A percentile compares a stretch with the other conserved stretches of the same genome.
Evolutionary conservation across 2,329 filamentous ascomycete species (phyloP).

Genomic region (Plectosphaerella sp.): DNA sequence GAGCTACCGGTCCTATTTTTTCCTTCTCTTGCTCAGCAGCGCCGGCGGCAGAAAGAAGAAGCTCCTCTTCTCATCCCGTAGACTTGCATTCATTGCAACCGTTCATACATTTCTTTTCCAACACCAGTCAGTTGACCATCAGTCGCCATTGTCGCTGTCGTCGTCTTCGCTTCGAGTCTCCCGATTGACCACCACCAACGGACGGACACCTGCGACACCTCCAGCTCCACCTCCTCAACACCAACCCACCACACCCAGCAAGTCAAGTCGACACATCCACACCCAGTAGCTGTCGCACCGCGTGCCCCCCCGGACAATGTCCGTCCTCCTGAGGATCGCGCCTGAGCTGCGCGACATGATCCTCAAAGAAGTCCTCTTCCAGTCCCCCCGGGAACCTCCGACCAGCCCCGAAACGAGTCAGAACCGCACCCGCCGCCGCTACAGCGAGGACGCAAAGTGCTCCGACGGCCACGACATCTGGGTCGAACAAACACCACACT

Average conservation of each 20-base stretch:
- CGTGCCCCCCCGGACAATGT: slow-evolving; percentile 3
- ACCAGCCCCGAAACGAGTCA: slow-evolving; percentile 7
- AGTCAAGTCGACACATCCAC: background rate
- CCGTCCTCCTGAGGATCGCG: slow-evolving; percentile 9
- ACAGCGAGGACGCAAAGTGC: slow-evolving; percentile 9
- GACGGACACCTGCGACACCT: background rate
- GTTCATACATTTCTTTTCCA: too few relatives aligned
- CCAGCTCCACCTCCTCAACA: background rate
- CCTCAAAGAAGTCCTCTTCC: slow-evolving; percentile 9
- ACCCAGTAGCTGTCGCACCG: background rate
- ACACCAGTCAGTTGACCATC: background rate
- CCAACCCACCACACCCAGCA: background rate
- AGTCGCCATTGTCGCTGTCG: background rate
- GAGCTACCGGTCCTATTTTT: background rate
- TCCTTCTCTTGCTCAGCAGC: too few relatives aligned
- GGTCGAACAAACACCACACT: slow-evolving; percentile 5
- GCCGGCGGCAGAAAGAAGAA: too few relatives aligned
- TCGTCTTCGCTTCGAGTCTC: too few relatives aligned
- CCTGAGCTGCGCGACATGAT: slow-evolving; percentile 12
- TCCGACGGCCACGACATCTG: slow-evolving; percentile 13
- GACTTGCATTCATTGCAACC: too few relatives aligned
- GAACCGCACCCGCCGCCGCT: slow-evolving; percentile 11
- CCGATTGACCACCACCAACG: too few relatives aligned
- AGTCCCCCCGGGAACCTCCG: slow-evolving; percentile 7
- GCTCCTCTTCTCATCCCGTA: too few relatives aligned